Conservation (phyloP, 169 alveolate genomes). For the Cryptosporidium ubiquitum region DNA sequence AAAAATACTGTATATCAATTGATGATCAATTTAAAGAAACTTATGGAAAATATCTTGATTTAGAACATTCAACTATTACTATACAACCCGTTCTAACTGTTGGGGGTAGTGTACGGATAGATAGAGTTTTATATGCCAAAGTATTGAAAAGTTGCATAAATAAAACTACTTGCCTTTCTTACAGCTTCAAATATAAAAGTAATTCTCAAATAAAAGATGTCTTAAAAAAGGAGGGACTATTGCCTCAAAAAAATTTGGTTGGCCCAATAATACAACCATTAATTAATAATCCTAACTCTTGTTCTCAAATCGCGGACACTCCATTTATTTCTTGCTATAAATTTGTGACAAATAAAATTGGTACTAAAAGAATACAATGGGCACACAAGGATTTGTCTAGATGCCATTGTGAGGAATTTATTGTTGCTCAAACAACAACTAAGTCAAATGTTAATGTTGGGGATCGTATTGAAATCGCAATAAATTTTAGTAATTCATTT, state of each 20-base stretch:
- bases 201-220: neutral
- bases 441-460: conserved; percentile 65
- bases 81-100: conserved; percentile 70
- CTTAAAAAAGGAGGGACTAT: neutral
- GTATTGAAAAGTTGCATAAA: conserved; percentile 46
- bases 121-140: conserved; percentile 66
- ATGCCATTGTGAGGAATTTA: conserved; percentile 68
- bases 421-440: conserved; percentile 69
- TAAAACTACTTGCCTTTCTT: conserved; percentile 19
- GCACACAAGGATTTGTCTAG: conserved; percentile 68
- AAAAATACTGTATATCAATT: conserved; percentile 16
- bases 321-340: conserved; percentile 33
- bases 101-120: conserved; percentile 59
- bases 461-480: conserved; percentile 65
- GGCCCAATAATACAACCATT: conserved; percentile 22
- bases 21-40: conserved; percentile 48
- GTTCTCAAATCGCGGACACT: neutral
- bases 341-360: conserved; percentile 16
- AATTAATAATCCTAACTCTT: neutral
- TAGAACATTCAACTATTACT: conserved; percentile 54
- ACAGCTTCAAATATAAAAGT: conserved; percentile 40
- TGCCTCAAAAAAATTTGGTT: neutral
- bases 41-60: conserved; percentile 17
- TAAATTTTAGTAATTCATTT: conserved; percentile 64
- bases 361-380: conserved; percentile 52